Base-by-base conservation (phyloP, 768 basidiomycete genomes). In the Mycena galericulata region DNA sequence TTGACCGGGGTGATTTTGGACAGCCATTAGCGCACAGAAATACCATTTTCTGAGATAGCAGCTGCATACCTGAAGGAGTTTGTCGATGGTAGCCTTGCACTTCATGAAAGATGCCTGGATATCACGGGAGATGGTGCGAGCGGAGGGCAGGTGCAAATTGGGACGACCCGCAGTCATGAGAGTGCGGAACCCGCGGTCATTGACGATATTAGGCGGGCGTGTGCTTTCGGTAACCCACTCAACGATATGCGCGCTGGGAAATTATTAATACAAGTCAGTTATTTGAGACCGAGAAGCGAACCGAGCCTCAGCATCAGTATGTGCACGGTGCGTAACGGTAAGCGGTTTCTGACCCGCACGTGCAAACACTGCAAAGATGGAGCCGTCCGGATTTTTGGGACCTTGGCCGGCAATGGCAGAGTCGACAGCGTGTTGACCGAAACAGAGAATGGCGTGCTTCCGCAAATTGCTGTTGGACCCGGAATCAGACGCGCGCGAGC, bases 161-260 rank as follows among this genome's bases (percentile, higher is more conserved):
- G 78, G 82, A 8, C 78, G 62, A 0, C 80, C 78, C 0, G 79
- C 80, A 51, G 76, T 79, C 76, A 82, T 80, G 9, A 84, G 56
- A 3, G 29, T 51, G 1, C 66, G 41, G 58, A 83, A 80, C 0
- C 75, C 77, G 0, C 63, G 43, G 51, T 85, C 81, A 2, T 74
- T 53, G 0, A 83, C 75, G 38, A 82, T 81, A 0, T 47, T 69
- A 57, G 80, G 80, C 0, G 82, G 82, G 0, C 75, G 71, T 26
- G 75, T 60, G 43, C 72, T 78, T 62, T 82, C 75, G 0, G 76
- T 14, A 0, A 83, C 76, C 81, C 82, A 84, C 0, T 68, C 65
- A 0, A 83, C 81, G 22, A 79, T 75, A 50, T 80, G 72, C 0
- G 74, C 78, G 34, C 78, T 79, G 32, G 43, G 38, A 46, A 45